These are phyloP conservation scores for Schwanniomyces vanrijiae DNA, from an alignment of 805 yeast genomes.

Conservation along the genomic window DNA sequence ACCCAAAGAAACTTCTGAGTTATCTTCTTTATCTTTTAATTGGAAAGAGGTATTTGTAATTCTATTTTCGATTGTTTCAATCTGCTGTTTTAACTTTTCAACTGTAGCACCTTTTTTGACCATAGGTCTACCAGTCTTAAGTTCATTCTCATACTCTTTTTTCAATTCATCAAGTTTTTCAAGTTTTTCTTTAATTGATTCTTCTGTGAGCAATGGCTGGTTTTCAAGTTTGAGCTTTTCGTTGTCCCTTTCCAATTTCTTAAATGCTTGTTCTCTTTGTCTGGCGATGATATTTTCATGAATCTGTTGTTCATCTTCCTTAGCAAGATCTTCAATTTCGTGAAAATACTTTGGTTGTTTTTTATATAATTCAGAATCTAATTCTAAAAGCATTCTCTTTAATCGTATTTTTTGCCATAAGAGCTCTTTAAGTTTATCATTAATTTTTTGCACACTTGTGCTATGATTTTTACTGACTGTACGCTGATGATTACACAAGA, in stretches of 20 bases:
- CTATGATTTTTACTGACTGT: constrained; percentile 86
- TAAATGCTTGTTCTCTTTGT: constrained; percentile 62
- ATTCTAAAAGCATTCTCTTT: constrained; percentile 65
- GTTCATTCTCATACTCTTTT: constrained; percentile 55
- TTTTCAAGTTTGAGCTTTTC: constrained; percentile 66
- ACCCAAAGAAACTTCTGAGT: constrained; percentile 88
- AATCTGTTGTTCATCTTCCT: constrained; percentile 61
- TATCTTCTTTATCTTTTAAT: constrained; percentile 89
- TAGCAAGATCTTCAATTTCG: constrained; percentile 65
- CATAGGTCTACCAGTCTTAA: constrained; percentile 57
- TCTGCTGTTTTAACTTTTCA: constrained; percentile 71
- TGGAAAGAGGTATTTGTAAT: constrained; percentile 68
- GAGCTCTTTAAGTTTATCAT: constrained; percentile 75
- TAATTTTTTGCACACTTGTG: constrained; percentile 73
- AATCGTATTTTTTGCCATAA: constrained; percentile 78
- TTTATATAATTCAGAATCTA: constrained; percentile 56
- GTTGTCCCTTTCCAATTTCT: constrained; percentile 72
- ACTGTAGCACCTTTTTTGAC: constrained; percentile 50
- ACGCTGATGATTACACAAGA: constrained; percentile 95
- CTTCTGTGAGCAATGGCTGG: constrained; percentile 51
- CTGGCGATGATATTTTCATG: constrained; percentile 61
- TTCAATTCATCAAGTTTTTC: constrained; percentile 52
- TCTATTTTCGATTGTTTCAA: constrained; percentile 70
- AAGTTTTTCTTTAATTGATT: constrained; percentile 59
- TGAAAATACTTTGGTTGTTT: constrained; percentile 60